These are phyloP conservation scores for Rhododendron henanense DNA, from an alignment of 148 eudicot genomes.

Conservation along the genomic window DNA sequence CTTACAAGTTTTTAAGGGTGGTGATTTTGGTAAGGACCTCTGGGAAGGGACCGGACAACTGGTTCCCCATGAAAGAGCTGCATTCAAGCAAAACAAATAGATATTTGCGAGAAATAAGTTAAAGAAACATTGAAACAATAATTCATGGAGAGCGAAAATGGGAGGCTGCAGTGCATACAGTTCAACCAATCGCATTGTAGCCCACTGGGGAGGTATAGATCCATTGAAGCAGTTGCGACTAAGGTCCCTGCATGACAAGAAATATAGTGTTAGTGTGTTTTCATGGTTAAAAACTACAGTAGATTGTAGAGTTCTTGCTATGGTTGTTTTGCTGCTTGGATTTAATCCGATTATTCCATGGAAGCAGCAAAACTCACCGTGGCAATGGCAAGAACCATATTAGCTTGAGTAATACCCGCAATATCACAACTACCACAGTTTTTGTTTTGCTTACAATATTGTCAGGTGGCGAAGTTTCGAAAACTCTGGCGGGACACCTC, in stretches of 20 bases:
- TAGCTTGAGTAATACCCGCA: neutral
- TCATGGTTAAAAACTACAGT: neutral
- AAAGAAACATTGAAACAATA: neutral
- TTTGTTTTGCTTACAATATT: constrained; percentile 31
- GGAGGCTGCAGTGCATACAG: constrained; percentile 31
- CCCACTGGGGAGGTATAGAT: constrained; percentile 46
- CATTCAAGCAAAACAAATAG: constrained; percentile 12
- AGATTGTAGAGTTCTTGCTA: neutral
- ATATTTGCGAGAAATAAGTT: neutral
- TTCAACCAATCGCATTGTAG: constrained; percentile 35
- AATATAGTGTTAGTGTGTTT: neutral
- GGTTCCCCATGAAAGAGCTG: constrained; percentile 63
- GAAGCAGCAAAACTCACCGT: neutral
- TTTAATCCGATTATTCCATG: neutral
- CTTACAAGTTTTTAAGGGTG: constrained; percentile 46
- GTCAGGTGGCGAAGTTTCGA: constrained; percentile 40
- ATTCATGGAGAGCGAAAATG: neutral
- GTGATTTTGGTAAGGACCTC: constrained; percentile 42
- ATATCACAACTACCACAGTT: neutral
- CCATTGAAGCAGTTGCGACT: constrained; percentile 53
- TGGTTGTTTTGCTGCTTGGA: neutral
- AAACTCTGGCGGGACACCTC: constrained; percentile 43
- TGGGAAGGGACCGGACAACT: constrained; percentile 54
- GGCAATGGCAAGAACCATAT: neutral
- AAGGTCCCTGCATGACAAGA: constrained; percentile 39